A percentile compares a stretch with the other conserved stretches of the same genome.
Evolutionary conservation across 495 filamentous ascomycete species (phyloP).

Genomic region (Articulospora tetracladia): DNA sequence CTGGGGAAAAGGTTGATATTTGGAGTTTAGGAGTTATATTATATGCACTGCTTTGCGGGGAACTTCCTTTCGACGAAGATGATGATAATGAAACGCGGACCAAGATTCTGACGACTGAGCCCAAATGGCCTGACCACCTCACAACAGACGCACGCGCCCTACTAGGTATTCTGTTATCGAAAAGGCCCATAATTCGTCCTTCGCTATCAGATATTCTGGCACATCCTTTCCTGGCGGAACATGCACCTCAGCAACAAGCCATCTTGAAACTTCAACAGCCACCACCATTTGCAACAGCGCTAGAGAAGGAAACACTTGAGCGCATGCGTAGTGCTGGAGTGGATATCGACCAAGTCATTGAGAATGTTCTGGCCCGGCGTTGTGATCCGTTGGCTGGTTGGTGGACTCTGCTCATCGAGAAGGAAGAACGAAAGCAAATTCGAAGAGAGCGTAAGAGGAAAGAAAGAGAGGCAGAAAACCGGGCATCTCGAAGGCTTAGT

Average conservation of each 20-base stretch:
- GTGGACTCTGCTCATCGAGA: slow-evolving; percentile 95
- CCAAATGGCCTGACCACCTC: slow-evolving; percentile 76
- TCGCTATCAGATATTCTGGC: slow-evolving; percentile 82
- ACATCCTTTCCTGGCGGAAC: slow-evolving; percentile 84
- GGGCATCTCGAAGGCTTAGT: slow-evolving; percentile 76
- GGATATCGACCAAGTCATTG: slow-evolving; percentile 90
- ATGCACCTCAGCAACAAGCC: slow-evolving; percentile 83
- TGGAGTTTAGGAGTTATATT: slow-evolving; percentile 98
- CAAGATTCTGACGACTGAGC: slow-evolving; percentile 80
- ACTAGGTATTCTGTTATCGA: slow-evolving; percentile 74
- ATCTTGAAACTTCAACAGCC: slow-evolving; percentile 84
- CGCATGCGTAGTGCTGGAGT: slow-evolving; percentile 95
- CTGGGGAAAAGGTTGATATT: slow-evolving; percentile 94
- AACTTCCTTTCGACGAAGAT: slow-evolving; percentile 95
- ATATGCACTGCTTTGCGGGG: slow-evolving; percentile 86
- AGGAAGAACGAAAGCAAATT: slow-evolving; percentile 86
- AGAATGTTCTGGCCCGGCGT: slow-evolving; percentile 83
- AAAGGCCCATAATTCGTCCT: slow-evolving; percentile 81
- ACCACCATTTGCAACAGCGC: slow-evolving; percentile 76
- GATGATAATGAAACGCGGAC: slow-evolving; percentile 80
- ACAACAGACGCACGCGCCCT: slow-evolving; percentile 72
- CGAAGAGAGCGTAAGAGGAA: slow-evolving; percentile 80
- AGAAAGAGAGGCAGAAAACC: slow-evolving; percentile 77
- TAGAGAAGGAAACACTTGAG: slow-evolving; percentile 89
- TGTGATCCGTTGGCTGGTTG: slow-evolving; percentile 91